A percentile compares a stretch with the other conserved stretches of the same genome.
Evolutionary conservation across 148 eudicot genomes (phyloP).

Genomic region (Nepenthes gracilis): DNA sequence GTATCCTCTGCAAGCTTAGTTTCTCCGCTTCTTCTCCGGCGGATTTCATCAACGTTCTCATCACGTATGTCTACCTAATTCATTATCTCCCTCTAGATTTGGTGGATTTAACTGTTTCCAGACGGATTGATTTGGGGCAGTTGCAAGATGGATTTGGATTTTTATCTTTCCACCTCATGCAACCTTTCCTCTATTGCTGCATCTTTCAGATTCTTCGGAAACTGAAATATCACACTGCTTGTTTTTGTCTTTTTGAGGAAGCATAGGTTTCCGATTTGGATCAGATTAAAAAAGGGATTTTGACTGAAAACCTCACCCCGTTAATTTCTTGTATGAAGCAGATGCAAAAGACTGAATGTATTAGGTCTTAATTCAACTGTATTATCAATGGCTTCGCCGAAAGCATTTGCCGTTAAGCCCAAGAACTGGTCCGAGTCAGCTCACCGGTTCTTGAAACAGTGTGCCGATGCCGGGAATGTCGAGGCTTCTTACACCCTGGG

Average conservation of each 20-base stretch:
- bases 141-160: too few relatives aligned
- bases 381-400: conserved; percentile 48
- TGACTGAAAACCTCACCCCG: background rate
- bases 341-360: conserved; percentile 69
- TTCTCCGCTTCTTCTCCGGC: conserved; percentile 36
- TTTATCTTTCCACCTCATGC: too few relatives aligned
- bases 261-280: background rate
- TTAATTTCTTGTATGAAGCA: conserved; percentile 14
- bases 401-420: conserved; percentile 41
- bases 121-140: too few relatives aligned
- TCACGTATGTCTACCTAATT: conserved; percentile 29
- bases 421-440: conserved; percentile 62
- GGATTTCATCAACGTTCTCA: conserved; percentile 33
- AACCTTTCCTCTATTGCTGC: too few relatives aligned
- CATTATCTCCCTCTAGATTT: background rate
- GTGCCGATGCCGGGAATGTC: conserved; percentile 63
- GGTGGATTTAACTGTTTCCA: too few relatives aligned
- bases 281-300: too few relatives aligned
- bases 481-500: conserved; percentile 84
- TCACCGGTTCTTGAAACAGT: conserved; percentile 54
- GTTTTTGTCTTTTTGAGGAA: background rate
- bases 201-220: too few relatives aligned
- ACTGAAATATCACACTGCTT: too few relatives aligned
- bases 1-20: conserved; percentile 35
- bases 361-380: conserved; percentile 49